Base-by-base conservation (phyloP, 352 stramenopile genomes). In the Phytophthora agathidicida region DNA sequence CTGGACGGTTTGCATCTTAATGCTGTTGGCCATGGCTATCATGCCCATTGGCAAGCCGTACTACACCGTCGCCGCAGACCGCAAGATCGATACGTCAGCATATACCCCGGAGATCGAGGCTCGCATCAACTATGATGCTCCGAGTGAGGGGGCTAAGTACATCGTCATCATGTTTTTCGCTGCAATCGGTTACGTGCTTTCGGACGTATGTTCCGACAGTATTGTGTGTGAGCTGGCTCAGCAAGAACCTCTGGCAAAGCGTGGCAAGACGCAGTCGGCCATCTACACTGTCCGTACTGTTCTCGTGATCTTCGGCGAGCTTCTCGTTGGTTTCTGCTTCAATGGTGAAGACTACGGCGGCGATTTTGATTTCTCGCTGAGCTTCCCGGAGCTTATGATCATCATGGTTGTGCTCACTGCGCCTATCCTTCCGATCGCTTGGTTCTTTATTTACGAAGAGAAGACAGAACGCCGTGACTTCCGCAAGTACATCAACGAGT, bases 121-220 rank as follows among this genome's bases (percentile, higher is more conserved):
- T 30, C 43, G 52, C 8, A 59, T 82, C 52, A 78, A 83, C 60
- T 46, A 64, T n/a, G 10, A 46, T 16, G 70, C 67, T 19, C 63
- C 63, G 0, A 31, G 50, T 8, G 51, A 68, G 47, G 59, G 59
- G 13, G 61, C 39, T 38, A 67, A 61, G 39, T 80, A 72, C 51
- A 53, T 78, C 5, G 27, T 79, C 14, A 60, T 79, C 38, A 77
- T 86, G 57, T 71, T 76, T 46, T 62, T 80, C 6, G 38, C 83
- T 17, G 75, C 78, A 2, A 31, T 85, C 22, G 79, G 79, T 20
- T 89, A 88, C 56, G 69, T 89, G 16, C 63, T 77, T 46, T 73
- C 80, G 2, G 77, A 87, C 47, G 73, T 86, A 0, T 79, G 77
- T 33, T 61, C 71, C 33, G 79, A 85, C 48, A 74, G 58, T 41